Percentiles rank a stretch among this genome's conserved stretches.
Evolutionary conservation across 306 rosid genomes (phyloP).

Genomic region (Citrullus mucosospermus): DNA sequence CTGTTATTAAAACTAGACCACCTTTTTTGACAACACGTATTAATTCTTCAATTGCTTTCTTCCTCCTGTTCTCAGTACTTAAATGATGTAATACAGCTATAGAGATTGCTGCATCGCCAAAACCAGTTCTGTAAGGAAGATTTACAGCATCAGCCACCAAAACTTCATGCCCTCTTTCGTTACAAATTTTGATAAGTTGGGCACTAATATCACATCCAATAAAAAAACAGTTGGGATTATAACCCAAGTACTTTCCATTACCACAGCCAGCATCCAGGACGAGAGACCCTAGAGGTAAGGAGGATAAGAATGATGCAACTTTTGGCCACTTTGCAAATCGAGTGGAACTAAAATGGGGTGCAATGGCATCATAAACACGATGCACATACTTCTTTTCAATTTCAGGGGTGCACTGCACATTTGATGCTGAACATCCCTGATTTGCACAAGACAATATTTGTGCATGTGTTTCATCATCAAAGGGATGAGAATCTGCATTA

Average conservation of each 20-base stretch:
- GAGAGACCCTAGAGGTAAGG: slow-evolving; percentile 63
- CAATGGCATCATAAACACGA: slow-evolving; percentile 83
- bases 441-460: slow-evolving; percentile 18
- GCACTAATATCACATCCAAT: slow-evolving; percentile 81
- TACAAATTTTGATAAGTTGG: slow-evolving; percentile 65
- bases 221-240: slow-evolving; percentile 46
- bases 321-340: slow-evolving; percentile 94
- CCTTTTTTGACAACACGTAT: slow-evolving; percentile 88
- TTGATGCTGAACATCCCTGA: slow-evolving; percentile 17
- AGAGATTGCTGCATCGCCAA: slow-evolving; percentile 84
- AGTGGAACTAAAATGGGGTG: slow-evolving; percentile 87
- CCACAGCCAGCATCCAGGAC: slow-evolving; percentile 93
- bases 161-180: slow-evolving; percentile 74
- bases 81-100: slow-evolving; percentile 91
- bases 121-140: slow-evolving; percentile 76
- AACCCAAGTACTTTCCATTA: slow-evolving; percentile 77
- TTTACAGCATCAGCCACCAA: slow-evolving; percentile 80
- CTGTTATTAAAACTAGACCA: slow-evolving; percentile 77
- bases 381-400: slow-evolving; percentile 89
- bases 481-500: slow-evolving; percentile 12
- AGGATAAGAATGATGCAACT: slow-evolving; percentile 64
- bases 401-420: slow-evolving; percentile 59
- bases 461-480: slow-evolving; percentile 25
- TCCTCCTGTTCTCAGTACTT: slow-evolving; percentile 73
- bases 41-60: slow-evolving; percentile 72